These are phyloP conservation scores for Ichthyophthirius multifiliis DNA, from an alignment of 169 alveolate genomes.

Conservation along the genomic window DNA sequence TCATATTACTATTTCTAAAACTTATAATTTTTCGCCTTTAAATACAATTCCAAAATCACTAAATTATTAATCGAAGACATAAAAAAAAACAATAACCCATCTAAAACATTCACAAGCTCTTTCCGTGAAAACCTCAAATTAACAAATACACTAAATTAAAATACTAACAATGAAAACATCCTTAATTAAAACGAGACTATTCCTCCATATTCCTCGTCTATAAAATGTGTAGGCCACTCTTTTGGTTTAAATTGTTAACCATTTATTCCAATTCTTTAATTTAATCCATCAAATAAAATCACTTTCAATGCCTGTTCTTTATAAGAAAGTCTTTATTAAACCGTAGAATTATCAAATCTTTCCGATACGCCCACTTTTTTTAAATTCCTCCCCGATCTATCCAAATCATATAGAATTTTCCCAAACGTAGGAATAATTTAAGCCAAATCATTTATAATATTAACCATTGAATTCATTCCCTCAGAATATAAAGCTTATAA, in stretches of 20 bases:
- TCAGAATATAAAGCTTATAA: slow-evolving; percentile 69
- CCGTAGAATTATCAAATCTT: slow-evolving; percentile 65
- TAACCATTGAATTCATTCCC: slow-evolving; percentile 79
- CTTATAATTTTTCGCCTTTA: slow-evolving; percentile 33
- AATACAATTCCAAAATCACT: slow-evolving; percentile 43
- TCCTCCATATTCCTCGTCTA: slow-evolving; percentile 69
- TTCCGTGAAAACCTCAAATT: slow-evolving; percentile 39
- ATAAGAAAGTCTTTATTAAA: slow-evolving; percentile 73
- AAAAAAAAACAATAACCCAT: slow-evolving; percentile 38
- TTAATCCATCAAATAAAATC: slow-evolving; percentile 67
- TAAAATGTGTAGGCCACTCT: slow-evolving; percentile 79
- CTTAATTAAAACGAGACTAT: slow-evolving; percentile 50
- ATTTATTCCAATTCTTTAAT: slow-evolving; percentile 78
- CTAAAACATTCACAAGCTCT: slow-evolving; percentile 38
- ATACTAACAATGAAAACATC: slow-evolving; percentile 5
- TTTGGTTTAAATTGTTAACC: slow-evolving; percentile 76
- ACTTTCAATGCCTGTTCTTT: slow-evolving; percentile 73
- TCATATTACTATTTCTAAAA: slow-evolving; percentile 51
- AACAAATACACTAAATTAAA: slow-evolving; percentile 48
- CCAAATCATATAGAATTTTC: slow-evolving; percentile 68
- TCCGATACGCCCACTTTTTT: slow-evolving; percentile 81
- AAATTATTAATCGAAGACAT: slow-evolving; percentile 58
- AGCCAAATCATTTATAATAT: slow-evolving; percentile 74
- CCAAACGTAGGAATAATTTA: slow-evolving; percentile 72
- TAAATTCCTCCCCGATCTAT: slow-evolving; percentile 71